Base-by-base conservation (phyloP, 1,139 yeast species). In the Blastobotrys ciferrii region DNA sequence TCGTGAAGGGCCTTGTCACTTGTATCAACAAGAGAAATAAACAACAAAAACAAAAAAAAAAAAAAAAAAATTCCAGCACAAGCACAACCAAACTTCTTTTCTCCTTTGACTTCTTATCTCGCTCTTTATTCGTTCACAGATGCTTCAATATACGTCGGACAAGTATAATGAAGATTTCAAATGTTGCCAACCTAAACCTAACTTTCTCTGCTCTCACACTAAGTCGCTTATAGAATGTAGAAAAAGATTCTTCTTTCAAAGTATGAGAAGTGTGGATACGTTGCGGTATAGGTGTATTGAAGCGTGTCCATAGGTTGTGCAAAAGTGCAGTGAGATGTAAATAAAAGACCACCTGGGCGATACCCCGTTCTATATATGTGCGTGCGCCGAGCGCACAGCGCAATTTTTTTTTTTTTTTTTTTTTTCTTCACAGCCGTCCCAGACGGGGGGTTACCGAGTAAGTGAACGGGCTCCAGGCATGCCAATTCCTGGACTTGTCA, bases 221-320 rank as follows among this genome's bases (percentile, higher is more conserved):
- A 15, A 17, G 19, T 36, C 14, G 28, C 19, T 36, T 36, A 36
- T 36, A 36, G 40, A 36, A 36, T 36, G 28, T 36, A 36, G 40
- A 36, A 36, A 9, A 36, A 23, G 28, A 19, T 36, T 36, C 40
- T 19, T 19, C 18, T 19, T 36, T 14, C 40, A 23, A 36, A 36
- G 40, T 36, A 36, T 36, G 40, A 36, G 40, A 36, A 36, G 19
- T 36, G 40, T 36, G 40, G 40, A 36, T 36, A 36, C 40, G 19
- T 17, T 23, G 17, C 40, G 40, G 40, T 36, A 36, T 36, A 36
- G 14, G 40, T 3, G 19, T 36, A 36, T 36, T 36, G 40, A 36
- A 36, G 40, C 18, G 40, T 36, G 40, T 36, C 40, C 40, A 36
- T 36, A 36, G 40, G 19, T 23, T 36, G 40, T 36, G 40, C 40